These are phyloP conservation scores for Chloranthus sessilifolius DNA, from an alignment of 164 flowering plant genomes.

Conservation along the genomic window DNA sequence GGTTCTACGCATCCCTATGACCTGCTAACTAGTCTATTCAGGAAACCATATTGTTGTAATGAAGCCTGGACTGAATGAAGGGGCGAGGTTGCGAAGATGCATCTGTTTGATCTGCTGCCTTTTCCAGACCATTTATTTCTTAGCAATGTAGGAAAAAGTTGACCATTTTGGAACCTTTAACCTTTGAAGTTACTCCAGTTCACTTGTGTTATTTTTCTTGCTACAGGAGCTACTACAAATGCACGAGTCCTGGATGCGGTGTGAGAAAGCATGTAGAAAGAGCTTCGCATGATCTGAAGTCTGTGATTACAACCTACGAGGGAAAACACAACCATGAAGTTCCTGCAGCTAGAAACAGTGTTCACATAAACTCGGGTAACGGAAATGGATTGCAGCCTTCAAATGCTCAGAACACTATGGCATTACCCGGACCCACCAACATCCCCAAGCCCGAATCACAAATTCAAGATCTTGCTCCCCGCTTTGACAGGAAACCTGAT, in stretches of 20 bases:
- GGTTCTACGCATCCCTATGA: no score
- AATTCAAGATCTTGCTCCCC: slow-evolving; percentile 36
- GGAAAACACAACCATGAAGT: slow-evolving; percentile 94
- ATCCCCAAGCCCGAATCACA: slow-evolving; percentile 44
- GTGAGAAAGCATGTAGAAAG: slow-evolving; percentile 85
- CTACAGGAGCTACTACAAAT: slow-evolving; percentile 88
- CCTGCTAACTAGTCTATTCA: no score
- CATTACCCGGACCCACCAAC: slow-evolving; percentile 29
- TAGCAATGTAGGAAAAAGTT: no score
- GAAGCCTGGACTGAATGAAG: no score
- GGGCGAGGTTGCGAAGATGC: no score
- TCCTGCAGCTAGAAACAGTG: slow-evolving; percentile 66
- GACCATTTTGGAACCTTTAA: no score
- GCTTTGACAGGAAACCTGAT: slow-evolving; percentile 40
- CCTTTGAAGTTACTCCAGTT: not conserved
- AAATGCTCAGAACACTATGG: slow-evolving; percentile 21
- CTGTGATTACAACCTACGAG: slow-evolving; percentile 72
- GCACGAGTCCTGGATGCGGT: slow-evolving; percentile 73
- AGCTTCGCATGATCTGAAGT: slow-evolving; percentile 66
- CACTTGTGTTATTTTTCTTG: not conserved
- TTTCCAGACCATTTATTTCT: no score
- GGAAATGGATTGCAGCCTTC: slow-evolving; percentile 18
- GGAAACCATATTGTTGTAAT: no score
- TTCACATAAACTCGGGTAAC: slow-evolving; percentile 29
- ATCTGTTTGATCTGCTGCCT: no score